These are phyloP conservation scores for Tricholoma furcatifolium DNA, from an alignment of 768 basidiomycete species.

Conservation along the genomic window DNA sequence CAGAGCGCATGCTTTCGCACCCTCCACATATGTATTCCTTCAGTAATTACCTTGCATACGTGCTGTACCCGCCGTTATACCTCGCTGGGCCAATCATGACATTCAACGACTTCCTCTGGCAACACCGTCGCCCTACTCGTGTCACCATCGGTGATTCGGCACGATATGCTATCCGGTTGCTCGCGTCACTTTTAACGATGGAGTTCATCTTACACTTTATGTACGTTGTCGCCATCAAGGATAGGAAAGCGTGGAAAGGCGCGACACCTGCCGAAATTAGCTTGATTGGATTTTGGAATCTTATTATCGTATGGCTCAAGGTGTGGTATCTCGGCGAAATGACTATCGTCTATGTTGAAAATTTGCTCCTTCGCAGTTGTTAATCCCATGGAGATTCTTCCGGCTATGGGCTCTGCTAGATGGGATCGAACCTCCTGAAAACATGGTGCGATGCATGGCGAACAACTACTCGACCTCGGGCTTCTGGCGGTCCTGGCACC, in stretches of 20 bases:
- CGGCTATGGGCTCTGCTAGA: conserved; percentile 89
- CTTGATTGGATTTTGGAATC: conserved; percentile 97
- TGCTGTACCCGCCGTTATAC: conserved; percentile 91
- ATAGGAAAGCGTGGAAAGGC: conserved; percentile 77
- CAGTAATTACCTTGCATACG: conserved; percentile 76
- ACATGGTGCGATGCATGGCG: conserved; percentile 98
- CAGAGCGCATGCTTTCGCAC: conserved; percentile 61
- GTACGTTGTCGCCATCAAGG: conserved; percentile 97
- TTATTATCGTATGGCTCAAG: conserved; percentile 96
- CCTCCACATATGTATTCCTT: conserved; percentile 60
- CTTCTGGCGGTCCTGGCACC: conserved; percentile 97
- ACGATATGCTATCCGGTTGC: conserved; percentile 70
- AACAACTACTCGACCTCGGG: conserved; percentile 94
- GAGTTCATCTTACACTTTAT: conserved; percentile 91
- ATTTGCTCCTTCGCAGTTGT: conserved; percentile 52
- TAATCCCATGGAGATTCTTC: conserved; percentile 97
- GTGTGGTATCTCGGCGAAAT: conserved; percentile 33
- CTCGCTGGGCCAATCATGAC: conserved; percentile 96
- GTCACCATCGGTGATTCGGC: conserved; percentile 40
- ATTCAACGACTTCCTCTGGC: conserved; percentile 94
- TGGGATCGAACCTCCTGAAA: conserved; percentile 93
- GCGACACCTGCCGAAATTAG: conserved; percentile 77
- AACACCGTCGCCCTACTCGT: conserved; percentile 62
- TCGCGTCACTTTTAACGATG: conserved; percentile 76
- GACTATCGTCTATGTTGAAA: not conserved